Conservation (phyloP, 2,329 filamentous ascomycete genomes). For the Cordyceps tenuipes region DNA sequence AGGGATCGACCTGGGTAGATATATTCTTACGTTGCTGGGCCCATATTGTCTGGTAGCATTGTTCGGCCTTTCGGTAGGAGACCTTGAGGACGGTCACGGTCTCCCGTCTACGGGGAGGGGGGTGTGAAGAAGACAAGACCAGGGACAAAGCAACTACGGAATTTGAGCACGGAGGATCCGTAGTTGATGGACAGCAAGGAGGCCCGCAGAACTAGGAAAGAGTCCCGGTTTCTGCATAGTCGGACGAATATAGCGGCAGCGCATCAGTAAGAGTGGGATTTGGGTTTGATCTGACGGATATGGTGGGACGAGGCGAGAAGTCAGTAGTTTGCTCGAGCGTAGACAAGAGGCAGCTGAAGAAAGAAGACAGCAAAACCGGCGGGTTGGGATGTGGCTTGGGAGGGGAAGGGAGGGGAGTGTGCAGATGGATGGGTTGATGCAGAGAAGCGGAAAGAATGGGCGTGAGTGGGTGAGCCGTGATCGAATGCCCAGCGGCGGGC, state of each 20-base stretch:
- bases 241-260: background rate
- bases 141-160: background rate
- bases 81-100: background rate
- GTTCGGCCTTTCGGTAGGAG: conserved; percentile 5
- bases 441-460: background rate
- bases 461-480: background rate
- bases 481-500: background rate
- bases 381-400: background rate
- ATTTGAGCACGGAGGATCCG: too few relatives aligned
- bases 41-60: background rate
- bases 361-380: background rate
- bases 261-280: background rate
- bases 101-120: background rate
- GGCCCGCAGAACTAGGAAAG: background rate
- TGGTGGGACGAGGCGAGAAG: background rate
- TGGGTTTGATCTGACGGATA: background rate
- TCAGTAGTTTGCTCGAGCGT: background rate
- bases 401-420: background rate
- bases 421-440: background rate
- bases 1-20: conserved; percentile 8
- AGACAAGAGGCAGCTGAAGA: background rate
- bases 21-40: conserved; percentile 5
- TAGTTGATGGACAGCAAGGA: background rate
- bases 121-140: background rate
- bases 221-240: background rate